Evolutionary conservation across 1,139 yeast genomes (phyloP), one percentile per base, ranked within the genome.

Genomic region (Kluyveromyces marxianus): DNA sequence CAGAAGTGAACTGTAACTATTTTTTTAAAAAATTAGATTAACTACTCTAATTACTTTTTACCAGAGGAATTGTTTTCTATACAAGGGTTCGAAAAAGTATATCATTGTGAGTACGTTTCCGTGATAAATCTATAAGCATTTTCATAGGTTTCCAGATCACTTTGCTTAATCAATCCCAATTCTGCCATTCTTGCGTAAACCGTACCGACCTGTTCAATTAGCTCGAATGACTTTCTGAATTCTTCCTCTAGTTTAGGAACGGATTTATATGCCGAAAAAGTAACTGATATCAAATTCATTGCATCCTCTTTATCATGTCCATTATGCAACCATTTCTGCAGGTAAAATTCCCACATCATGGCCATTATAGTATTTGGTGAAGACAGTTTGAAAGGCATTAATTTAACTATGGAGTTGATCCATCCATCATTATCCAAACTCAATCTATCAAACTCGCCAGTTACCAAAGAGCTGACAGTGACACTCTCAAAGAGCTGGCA

Each of bases 401-500:
- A 72, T 14, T 68, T 59, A 3, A 79, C 76, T 39, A 87, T 63
- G 8, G 68, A 52, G 48, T 71, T 67, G 42, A 55, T 57, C 96
- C 95, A 86, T 7, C 76, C 76, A 14, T 60, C 54, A 51, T 73
- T 74, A 14, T 68, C 58, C 34, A 60, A 44, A 1, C 55, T 48
- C 14, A 59, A 47, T 50, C 74, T 68, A 41, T 70, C 66, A 50
- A 71, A 65, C 63, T 71, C 87, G 62, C 71, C 79, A 65, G 71
- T 79, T 55, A 71, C 71, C 62, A 74, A 74, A 47, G 73, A 72
- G 42, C 79, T 79, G 62, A 71, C 75, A 52, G 72, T 63, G 49
- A 68, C 75, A 44, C 72, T 74, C 55, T 81, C 86, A 37, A 81
- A 62, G 10, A 81, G 66, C 53, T 80, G 80, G 48, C 79, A 74